These are phyloP conservation scores for Polygonum aviculare DNA, from an alignment of 148 eudicot species.

Conservation along the genomic window DNA sequence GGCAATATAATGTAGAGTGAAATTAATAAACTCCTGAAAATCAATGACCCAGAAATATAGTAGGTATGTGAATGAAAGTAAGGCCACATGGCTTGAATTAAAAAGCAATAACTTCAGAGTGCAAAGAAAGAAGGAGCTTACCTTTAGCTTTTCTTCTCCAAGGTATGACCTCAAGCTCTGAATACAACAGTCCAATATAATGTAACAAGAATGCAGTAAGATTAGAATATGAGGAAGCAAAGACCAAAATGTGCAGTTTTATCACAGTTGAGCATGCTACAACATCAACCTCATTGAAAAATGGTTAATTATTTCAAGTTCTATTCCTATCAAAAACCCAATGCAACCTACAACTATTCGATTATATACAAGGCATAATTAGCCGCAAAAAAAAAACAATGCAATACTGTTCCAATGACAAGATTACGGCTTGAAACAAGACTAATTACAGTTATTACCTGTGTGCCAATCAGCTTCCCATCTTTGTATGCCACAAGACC, in stretches of 20 bases:
- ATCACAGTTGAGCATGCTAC: not conserved
- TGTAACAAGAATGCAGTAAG: not conserved
- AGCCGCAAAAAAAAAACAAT: not conserved
- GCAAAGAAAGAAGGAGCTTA: conserved; percentile 14
- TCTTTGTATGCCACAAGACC: conserved; percentile 91
- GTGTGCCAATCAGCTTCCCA: conserved; percentile 65
- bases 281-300: not conserved
- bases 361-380: not conserved
- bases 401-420: not conserved
- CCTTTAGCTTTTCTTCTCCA: conserved; percentile 92
- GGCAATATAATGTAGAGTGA: conserved; percentile 84
- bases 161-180: conserved; percentile 81
- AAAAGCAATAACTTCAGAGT: not conserved
- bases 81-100: not conserved
- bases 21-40: conserved; percentile 85
- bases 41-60: conserved; percentile 1
- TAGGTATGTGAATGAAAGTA: not conserved
- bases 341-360: no score
- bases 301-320: no score
- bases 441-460: conserved; percentile 35
- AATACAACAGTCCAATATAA: conserved; percentile 8
- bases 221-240: not conserved
- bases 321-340: no score
- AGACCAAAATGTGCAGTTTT: not conserved
- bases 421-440: not conserved